These are phyloP conservation scores for Protomyces macrosporus DNA, from an alignment of 1,139 yeast species.

Conservation along the genomic window DNA sequence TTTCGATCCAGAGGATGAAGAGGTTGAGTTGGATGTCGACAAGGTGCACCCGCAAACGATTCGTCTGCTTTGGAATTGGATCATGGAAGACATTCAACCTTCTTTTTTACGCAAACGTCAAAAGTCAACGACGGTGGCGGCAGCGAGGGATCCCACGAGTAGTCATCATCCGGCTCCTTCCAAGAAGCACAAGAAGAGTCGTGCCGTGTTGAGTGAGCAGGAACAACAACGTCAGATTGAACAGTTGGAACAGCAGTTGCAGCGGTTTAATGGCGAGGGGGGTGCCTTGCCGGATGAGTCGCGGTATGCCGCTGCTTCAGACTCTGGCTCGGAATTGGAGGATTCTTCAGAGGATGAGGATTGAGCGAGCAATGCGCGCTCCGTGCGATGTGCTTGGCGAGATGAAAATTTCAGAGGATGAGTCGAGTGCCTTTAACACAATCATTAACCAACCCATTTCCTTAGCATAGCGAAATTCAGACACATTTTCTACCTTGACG, in stretches of 20 bases:
- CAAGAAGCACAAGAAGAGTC: constrained; percentile 46
- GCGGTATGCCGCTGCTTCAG: constrained; percentile 9
- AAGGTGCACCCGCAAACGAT: constrained; percentile 81
- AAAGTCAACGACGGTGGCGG: constrained; percentile 26
- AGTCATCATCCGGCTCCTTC: constrained; percentile 20
- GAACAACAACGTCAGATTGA: constrained; percentile 38
- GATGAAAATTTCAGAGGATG: no score
- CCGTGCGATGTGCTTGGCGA: no score
- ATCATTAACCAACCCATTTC: no score
- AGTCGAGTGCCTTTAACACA: no score
- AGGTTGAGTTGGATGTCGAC: constrained; percentile 93
- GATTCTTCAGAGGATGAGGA: constrained; percentile 22
- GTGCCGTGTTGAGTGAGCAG: constrained; percentile 55
- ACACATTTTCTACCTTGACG: no score
- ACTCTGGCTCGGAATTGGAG: constrained; percentile 16
- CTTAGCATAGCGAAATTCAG: no score
- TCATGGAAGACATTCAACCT: constrained; percentile 49
- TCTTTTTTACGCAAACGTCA: constrained; percentile 29
- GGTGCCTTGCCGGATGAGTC: constrained; percentile 19
- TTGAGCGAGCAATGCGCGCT: background rate
- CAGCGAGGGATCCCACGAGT: constrained; percentile 6
- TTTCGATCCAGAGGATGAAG: constrained; percentile 48
- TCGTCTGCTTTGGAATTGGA: constrained; percentile 72
- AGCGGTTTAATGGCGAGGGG: constrained; percentile 17
- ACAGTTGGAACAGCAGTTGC: constrained; percentile 31